Percentiles rank a stretch among this genome's conserved stretches.
phyloP scores from a whole-genome alignment of 2,329 filamentous ascomycete species.

The Cladosporium velox region DNA sequence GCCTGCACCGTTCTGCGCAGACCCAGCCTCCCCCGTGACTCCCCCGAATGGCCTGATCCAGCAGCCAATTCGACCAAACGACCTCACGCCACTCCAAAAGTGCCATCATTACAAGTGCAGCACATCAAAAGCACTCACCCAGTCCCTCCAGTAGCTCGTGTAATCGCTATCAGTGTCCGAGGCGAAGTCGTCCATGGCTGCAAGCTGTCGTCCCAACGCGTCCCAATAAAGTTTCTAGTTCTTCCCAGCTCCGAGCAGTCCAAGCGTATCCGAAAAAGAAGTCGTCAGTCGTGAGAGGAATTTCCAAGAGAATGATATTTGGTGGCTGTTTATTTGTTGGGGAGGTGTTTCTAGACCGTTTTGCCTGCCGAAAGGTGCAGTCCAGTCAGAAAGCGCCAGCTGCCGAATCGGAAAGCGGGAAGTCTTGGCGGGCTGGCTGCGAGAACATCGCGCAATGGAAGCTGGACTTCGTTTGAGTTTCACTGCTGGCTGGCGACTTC shows the following conservation, averaged over 20 bases:
- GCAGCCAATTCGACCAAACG: not conserved
- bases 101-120: not conserved
- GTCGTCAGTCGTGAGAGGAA: not conserved
- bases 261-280: not conserved
- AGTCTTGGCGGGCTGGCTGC: not conserved
- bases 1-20: not conserved
- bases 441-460: not conserved
- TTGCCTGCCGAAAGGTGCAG: not conserved
- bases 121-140: conserved; percentile 67
- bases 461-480: not conserved
- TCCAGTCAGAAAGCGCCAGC: not conserved
- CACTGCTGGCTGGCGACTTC: not conserved
- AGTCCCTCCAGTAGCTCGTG: conserved; percentile 98
- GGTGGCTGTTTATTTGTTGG: not conserved
- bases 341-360: not conserved
- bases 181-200: conserved; percentile 88
- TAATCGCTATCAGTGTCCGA: conserved; percentile 99
- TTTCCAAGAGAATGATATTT: not conserved
- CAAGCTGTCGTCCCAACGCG: not conserved
- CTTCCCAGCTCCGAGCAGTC: not conserved
- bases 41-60: not conserved
- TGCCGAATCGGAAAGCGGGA: not conserved
- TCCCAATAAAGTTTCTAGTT: not conserved
- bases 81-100: conserved; percentile 20
- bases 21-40: not conserved